phyloP scores from a whole-genome alignment of 116 monocot species.

The Dioscorea cayenensis region DNA sequence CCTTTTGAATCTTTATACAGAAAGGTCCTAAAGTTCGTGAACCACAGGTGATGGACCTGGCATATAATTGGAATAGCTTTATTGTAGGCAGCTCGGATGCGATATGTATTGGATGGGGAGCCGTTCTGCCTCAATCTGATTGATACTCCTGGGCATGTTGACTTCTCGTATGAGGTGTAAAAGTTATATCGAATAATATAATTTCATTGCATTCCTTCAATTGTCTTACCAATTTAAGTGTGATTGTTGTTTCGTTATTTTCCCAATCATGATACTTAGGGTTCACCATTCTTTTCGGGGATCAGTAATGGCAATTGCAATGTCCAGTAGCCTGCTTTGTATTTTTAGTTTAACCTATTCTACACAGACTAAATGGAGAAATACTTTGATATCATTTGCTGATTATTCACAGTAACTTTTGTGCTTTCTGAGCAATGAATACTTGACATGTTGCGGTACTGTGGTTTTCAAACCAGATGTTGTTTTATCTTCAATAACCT shows the following conservation, averaged over 20 bases:
- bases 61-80: neutral
- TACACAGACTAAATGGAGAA: no score
- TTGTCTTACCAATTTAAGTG: neutral
- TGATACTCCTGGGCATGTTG: conserved; percentile 98
- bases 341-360: no score
- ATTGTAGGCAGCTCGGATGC: conserved; percentile 89
- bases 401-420: no score
- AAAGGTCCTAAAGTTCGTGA: neutral
- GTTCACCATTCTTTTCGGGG: no score
- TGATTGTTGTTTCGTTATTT: neutral
- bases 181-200: neutral
- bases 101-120: conserved; percentile 58
- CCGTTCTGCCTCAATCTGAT: conserved; percentile 94
- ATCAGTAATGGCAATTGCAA: no score
- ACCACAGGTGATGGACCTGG: neutral
- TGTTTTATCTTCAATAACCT: no score
- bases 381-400: no score
- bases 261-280: neutral
- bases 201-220: neutral
- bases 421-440: no score
- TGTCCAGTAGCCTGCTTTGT: no score
- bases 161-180: conserved; percentile 95
- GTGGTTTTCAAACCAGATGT: no score
- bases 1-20: neutral
- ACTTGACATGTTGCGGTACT: no score